These are phyloP conservation scores for Pythium plurisporium DNA, from an alignment of 352 stramenopile species.

Conservation along the genomic window DNA sequence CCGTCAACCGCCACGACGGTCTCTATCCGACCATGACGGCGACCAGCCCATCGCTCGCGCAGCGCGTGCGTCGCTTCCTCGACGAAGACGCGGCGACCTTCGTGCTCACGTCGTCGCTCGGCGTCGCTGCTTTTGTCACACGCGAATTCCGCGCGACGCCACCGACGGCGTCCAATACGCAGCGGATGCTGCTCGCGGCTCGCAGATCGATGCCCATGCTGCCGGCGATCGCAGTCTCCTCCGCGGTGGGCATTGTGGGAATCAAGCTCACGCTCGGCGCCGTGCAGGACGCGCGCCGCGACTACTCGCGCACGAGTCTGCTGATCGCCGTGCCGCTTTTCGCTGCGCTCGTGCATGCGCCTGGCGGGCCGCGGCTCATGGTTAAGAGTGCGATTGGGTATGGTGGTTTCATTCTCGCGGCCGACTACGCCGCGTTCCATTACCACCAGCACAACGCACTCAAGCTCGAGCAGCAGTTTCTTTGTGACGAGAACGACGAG, in stretches of 20 bases:
- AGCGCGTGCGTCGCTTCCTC: conserved; percentile 42
- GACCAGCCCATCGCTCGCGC: not conserved
- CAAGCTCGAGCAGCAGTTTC: conserved; percentile 2
- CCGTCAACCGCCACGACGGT: too few relatives aligned
- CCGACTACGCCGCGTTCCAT: conserved; percentile 22
- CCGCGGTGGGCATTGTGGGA: conserved; percentile 41
- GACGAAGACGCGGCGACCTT: conserved; percentile 41
- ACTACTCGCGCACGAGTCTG: conserved; percentile 53
- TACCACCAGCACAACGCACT: conserved; percentile 13
- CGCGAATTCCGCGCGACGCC: conserved; percentile 25
- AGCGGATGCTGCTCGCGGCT: conserved; percentile 29
- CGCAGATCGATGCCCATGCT: conserved; percentile 32
- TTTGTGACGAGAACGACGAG: not conserved
- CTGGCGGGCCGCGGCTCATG: conserved; percentile 38
- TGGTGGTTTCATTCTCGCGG: conserved; percentile 31
- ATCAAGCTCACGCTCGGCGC: conserved; percentile 51
- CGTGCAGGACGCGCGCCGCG: conserved; percentile 42
- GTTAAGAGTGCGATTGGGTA: conserved; percentile 33
- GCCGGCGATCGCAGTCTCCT: conserved; percentile 34
- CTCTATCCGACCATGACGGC: too few relatives aligned
- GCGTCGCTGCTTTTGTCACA: conserved; percentile 23
- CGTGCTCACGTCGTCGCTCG: conserved; percentile 25
- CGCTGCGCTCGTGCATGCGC: conserved; percentile 36
- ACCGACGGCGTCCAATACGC: not conserved
- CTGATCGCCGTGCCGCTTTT: conserved; percentile 48